These are phyloP conservation scores for Auricularia sp. DNA, from an alignment of 768 basidiomycete genomes.

Conservation along the genomic window DNA sequence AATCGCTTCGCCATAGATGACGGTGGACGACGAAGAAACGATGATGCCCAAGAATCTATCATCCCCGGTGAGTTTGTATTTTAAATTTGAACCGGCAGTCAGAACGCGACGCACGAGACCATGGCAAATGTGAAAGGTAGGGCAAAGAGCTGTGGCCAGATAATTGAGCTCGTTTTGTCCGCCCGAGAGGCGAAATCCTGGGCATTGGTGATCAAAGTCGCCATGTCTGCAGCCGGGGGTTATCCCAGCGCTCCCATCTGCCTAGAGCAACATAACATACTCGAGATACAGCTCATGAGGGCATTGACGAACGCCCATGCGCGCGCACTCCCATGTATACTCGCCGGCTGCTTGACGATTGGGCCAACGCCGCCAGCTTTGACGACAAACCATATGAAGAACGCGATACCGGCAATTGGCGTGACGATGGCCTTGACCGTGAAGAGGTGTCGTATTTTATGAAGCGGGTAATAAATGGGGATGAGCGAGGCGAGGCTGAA, in stretches of 20 bases:
- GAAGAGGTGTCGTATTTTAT: conserved; percentile 75
- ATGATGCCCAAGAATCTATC: conserved; percentile 68
- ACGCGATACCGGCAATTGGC: conserved; percentile 57
- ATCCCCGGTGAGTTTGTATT: too few relatives aligned
- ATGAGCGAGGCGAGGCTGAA: conserved; percentile 78
- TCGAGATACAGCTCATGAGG: conserved; percentile 70
- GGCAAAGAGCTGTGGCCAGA: conserved; percentile 58
- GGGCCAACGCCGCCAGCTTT: conserved; percentile 72
- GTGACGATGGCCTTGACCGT: conserved; percentile 66
- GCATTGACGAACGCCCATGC: conserved; percentile 68
- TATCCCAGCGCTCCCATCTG: neutral
- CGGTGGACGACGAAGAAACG: conserved; percentile 65
- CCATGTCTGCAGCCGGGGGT: conserved; percentile 2
- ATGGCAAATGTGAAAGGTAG: conserved; percentile 65
- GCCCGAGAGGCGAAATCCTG: conserved; percentile 61
- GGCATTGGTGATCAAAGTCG: conserved; percentile 40
- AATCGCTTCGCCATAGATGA: conserved; percentile 67
- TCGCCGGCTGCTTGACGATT: conserved; percentile 55
- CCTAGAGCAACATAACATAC: conserved; percentile 50
- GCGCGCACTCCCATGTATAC: conserved; percentile 54
- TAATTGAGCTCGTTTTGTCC: conserved; percentile 37
- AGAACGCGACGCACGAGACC: conserved; percentile 22
- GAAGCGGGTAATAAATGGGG: conserved; percentile 74
- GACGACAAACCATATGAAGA: conserved; percentile 70
- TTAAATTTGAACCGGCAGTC: too few relatives aligned